phyloP scores from a whole-genome alignment of 2,329 filamentous ascomycete species.

The Penicillium hordei region DNA sequence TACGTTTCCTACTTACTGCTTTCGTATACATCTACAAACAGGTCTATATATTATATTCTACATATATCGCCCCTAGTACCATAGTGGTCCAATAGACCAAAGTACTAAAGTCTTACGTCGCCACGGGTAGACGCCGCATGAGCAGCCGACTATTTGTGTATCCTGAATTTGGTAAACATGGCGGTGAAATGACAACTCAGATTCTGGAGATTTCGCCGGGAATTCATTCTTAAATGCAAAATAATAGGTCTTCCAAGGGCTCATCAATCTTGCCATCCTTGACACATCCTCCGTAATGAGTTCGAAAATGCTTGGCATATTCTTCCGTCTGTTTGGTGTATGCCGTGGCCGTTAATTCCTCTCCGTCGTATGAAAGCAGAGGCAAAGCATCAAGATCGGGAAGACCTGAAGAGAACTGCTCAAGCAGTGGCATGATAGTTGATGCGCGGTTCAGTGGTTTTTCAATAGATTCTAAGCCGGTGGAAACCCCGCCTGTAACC shows the following conservation, averaged over 20 bases:
- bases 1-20: neutral
- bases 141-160: neutral
- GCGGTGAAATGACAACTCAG: neutral
- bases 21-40: neutral
- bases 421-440: constrained; percentile 49
- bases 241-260: constrained; percentile 64
- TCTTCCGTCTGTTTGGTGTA: constrained; percentile 46
- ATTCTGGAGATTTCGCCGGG: neutral
- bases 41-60: neutral
- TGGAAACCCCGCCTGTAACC: constrained; percentile 16
- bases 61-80: neutral
- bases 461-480: constrained; percentile 22
- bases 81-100: neutral
- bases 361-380: constrained; percentile 65
- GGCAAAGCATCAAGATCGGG: constrained; percentile 55
- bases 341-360: constrained; percentile 36
- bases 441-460: constrained; percentile 38
- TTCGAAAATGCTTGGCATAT: constrained; percentile 61
- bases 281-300: constrained; percentile 66
- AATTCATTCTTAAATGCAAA: constrained; percentile 55
- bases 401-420: constrained; percentile 50
- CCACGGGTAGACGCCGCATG: neutral
- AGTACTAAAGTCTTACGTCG: neutral
- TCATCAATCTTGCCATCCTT: constrained; percentile 35
- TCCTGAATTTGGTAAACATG: neutral